Conservation (phyloP, 2,329 filamentous ascomycete species). For the Triangularia verruculosa region DNA sequence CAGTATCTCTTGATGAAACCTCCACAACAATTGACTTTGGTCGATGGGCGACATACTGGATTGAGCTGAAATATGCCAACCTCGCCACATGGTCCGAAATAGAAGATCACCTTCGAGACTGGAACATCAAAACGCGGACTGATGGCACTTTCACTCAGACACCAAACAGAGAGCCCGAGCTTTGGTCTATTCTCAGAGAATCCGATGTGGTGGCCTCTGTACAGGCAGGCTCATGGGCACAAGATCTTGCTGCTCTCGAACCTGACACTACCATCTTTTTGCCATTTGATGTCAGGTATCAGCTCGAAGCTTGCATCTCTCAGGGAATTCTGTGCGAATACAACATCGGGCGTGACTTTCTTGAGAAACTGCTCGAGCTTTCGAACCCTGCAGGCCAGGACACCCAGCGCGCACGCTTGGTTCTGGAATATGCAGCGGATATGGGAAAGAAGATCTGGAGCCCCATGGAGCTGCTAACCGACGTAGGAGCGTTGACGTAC, state of each 20-base stretch:
- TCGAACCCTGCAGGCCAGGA: conserved; percentile 33
- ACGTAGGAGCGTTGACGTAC: conserved; percentile 48
- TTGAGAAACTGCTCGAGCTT: conserved; percentile 56
- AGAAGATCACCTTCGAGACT: conserved; percentile 60
- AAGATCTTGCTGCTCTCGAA: conserved; percentile 33
- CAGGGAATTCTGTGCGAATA: conserved; percentile 73
- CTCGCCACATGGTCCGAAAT: conserved; percentile 41
- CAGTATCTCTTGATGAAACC: conserved; percentile 40
- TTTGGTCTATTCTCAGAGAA: conserved; percentile 44
- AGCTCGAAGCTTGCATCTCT: conserved; percentile 91
- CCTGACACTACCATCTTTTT: conserved; percentile 44
- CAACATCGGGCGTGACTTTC: conserved; percentile 65
- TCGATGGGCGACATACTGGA: conserved; percentile 54
- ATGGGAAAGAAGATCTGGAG: conserved; percentile 60
- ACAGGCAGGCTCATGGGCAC: conserved; percentile 8
- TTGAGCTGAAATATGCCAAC: conserved; percentile 39
- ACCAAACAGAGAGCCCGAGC: conserved; percentile 32
- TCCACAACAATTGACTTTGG: conserved; percentile 49
- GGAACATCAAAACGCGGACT: conserved; percentile 58
- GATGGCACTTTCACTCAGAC: conserved; percentile 41
- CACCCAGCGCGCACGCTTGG: conserved; percentile 51
- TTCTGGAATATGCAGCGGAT: conserved; percentile 73
- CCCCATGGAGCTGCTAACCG: conserved; percentile 68
- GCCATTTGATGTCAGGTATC: conserved; percentile 75
- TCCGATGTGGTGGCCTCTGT: not conserved